Conservation (phyloP, 2,329 filamentous ascomycete genomes). For the Ciborinia camelliae region DNA sequence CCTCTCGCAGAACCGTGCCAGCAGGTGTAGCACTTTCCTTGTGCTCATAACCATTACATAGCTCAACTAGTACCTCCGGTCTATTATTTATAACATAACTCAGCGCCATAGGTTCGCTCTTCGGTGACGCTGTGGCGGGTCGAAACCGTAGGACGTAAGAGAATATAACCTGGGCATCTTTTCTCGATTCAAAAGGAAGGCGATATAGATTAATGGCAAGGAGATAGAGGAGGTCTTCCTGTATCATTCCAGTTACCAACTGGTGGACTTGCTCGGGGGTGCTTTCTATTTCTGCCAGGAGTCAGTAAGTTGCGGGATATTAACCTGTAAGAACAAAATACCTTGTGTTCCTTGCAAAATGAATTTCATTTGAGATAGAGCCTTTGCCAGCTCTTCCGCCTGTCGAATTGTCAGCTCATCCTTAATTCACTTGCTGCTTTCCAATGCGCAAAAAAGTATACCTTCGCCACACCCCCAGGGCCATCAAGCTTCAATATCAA, state of each 20-base stretch:
- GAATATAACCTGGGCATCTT: constrained; percentile 93
- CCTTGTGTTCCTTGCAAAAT: constrained; percentile 91
- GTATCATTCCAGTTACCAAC: constrained; percentile 78
- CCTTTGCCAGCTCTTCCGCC: constrained; percentile 84
- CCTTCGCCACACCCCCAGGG: constrained; percentile 53
- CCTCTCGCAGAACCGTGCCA: constrained; percentile 83
- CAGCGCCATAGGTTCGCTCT: constrained; percentile 76
- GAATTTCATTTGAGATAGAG: constrained; percentile 86
- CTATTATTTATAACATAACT: constrained; percentile 84
- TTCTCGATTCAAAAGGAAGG: constrained; percentile 91
- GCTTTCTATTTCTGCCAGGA: constrained; percentile 74
- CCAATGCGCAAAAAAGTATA: constrained; percentile 34
- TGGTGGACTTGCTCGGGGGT: constrained; percentile 85
- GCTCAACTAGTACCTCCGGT: constrained; percentile 80
- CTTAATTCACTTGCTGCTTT: constrained; percentile 7
- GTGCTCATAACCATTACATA: constrained; percentile 86
- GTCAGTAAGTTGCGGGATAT: constrained; percentile 19
- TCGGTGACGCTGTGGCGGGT: constrained; percentile 61
- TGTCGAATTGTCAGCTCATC: constrained; percentile 41
- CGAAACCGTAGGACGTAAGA: constrained; percentile 92
- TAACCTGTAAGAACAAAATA: constrained; percentile 40
- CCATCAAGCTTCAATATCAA: constrained; percentile 59
- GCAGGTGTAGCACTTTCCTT: constrained; percentile 90
- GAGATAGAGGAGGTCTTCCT: constrained; percentile 83
- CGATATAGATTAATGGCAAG: constrained; percentile 79